Percentiles rank a stretch among this genome's conserved stretches.
These are phyloP conservation scores for Neostapfia colusana DNA, from an alignment of 176 grass and related monocot genomes.

Conservation along the genomic window DNA sequence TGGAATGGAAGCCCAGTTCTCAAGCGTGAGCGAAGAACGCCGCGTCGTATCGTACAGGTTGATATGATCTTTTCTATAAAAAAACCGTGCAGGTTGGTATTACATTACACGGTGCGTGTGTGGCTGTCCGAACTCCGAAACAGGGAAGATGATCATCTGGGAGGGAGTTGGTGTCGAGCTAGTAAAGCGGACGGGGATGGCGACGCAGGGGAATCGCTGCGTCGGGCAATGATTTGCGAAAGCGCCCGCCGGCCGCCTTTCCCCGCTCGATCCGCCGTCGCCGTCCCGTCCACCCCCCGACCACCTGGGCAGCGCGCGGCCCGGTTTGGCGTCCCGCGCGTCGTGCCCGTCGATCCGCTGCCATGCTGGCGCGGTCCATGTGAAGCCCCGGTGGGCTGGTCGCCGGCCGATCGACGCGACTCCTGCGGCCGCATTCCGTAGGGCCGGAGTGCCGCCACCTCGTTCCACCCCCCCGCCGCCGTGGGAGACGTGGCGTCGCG, in stretches of 20 bases:
- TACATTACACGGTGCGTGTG: too few relatives aligned
- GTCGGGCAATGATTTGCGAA: constrained; percentile 25
- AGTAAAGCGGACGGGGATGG: too few relatives aligned
- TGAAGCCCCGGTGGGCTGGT: constrained; percentile 21
- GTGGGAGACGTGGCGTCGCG: constrained; percentile 31
- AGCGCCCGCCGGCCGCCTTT: not conserved
- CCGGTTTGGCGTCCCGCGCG: not conserved
- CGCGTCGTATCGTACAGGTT: too few relatives aligned
- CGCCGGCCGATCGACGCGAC: not conserved
- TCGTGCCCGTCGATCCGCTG: not conserved
- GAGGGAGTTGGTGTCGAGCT: not conserved
- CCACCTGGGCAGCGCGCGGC: constrained; percentile 10
- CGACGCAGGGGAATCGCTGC: too few relatives aligned
- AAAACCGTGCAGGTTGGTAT: too few relatives aligned
- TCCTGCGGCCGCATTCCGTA: not conserved
- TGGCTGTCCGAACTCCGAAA: too few relatives aligned
- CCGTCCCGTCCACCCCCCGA: not conserved
- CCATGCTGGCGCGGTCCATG: constrained; percentile 19
- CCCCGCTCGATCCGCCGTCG: not conserved
- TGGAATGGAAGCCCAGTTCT: too few relatives aligned
- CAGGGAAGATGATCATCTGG: too few relatives aligned
- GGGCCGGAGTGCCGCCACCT: constrained; percentile 14
- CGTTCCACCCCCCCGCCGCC: not conserved
- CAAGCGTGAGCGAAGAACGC: too few relatives aligned
- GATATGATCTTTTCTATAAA: too few relatives aligned